Conservation (phyloP, 345 rosid genomes). For the Corymbia maculata region DNA sequence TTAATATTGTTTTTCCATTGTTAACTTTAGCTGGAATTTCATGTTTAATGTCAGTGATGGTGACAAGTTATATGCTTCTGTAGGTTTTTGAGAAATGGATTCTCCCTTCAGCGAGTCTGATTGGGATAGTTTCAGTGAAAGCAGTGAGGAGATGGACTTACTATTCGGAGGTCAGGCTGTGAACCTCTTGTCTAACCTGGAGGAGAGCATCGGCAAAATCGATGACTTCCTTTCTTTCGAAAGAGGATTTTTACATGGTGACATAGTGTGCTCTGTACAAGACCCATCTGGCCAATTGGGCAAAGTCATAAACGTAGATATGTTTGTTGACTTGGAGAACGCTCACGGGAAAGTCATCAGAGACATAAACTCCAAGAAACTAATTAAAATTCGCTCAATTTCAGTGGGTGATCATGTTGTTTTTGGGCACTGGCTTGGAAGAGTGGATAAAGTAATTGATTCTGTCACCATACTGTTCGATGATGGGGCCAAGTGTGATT, state of each 20-base stretch:
- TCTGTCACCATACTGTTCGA: conserved; percentile 50
- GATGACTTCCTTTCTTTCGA: conserved; percentile 88
- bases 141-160: conserved; percentile 63
- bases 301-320: conserved; percentile 42
- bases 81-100: conserved; percentile 42
- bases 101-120: conserved; percentile 53
- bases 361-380: conserved; percentile 49
- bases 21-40: background rate
- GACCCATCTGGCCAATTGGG: conserved; percentile 84
- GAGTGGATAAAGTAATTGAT: conserved; percentile 57
- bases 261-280: conserved; percentile 48
- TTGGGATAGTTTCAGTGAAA: conserved; percentile 83
- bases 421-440: conserved; percentile 76
- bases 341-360: conserved; percentile 37
- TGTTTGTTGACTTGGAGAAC: conserved; percentile 61
- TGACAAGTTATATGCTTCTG: background rate
- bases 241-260: conserved; percentile 62
- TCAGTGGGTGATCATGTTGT: conserved; percentile 73
- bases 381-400: conserved; percentile 49
- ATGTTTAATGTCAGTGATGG: background rate
- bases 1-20: background rate
- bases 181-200: conserved; percentile 68
- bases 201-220: conserved; percentile 76
- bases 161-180: conserved; percentile 51
- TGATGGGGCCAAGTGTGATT: conserved; percentile 64